Conservation (phyloP, 306 rosid genomes). For the Abrus pulchellus region DNA sequence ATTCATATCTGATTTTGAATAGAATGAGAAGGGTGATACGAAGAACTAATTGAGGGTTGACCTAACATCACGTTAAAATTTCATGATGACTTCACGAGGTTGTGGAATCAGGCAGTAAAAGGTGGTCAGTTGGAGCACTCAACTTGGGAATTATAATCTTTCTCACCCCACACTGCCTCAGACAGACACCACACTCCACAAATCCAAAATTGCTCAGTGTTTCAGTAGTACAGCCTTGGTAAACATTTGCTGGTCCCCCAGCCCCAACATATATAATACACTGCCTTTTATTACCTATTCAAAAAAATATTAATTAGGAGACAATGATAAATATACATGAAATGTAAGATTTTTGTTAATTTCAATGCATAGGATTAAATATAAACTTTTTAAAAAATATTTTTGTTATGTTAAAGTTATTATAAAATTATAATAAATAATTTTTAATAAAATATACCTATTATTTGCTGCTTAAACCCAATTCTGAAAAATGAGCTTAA, state of each 20-base stretch:
- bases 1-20: background rate
- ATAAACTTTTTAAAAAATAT: too few relatives aligned
- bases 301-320: background rate
- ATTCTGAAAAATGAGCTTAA: background rate
- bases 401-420: too few relatives aligned
- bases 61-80: slow-evolving; percentile 47
- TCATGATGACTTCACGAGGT: slow-evolving; percentile 72
- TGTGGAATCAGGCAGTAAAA: slow-evolving; percentile 50
- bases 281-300: background rate
- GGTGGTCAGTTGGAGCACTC: slow-evolving; percentile 56
- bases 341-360: too few relatives aligned
- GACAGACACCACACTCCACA: slow-evolving; percentile 16
- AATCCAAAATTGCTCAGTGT: slow-evolving; percentile 49
- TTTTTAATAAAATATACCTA: too few relatives aligned
- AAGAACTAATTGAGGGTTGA: slow-evolving; percentile 45
- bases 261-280: background rate
- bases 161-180: slow-evolving; percentile 40
- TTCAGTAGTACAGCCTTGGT: slow-evolving; percentile 41
- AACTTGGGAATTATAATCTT: slow-evolving; percentile 53
- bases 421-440: too few relatives aligned
- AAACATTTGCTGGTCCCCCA: slow-evolving; percentile 53
- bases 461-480: too few relatives aligned
- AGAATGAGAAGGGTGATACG: slow-evolving; percentile 8
- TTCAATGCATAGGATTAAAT: too few relatives aligned
- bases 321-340: too few relatives aligned